Conservation (phyloP, 768 basidiomycete genomes). For the Lactifluus hygrophoroides region DNA sequence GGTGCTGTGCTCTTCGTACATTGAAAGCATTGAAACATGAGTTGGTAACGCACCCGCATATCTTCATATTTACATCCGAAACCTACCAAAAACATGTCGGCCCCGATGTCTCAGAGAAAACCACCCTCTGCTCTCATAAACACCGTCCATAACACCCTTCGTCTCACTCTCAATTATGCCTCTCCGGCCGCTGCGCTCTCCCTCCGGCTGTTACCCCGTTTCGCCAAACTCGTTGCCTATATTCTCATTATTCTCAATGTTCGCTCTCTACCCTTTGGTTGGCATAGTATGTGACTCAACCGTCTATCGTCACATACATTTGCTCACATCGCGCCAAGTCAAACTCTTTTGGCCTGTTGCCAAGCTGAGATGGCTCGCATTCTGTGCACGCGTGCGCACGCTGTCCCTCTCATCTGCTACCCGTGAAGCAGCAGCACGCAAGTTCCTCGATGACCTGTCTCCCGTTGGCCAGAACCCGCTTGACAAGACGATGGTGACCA, state of each 20-base stretch:
- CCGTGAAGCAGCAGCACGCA: background rate
- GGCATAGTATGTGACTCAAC: slow-evolving; percentile 16
- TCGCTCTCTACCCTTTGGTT: slow-evolving; percentile 17
- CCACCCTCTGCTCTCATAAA: background rate
- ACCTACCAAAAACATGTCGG: background rate
- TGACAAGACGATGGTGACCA: slow-evolving; percentile 12
- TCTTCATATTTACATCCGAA: background rate
- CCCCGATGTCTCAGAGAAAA: background rate
- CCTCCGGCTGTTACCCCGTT: slow-evolving; percentile 3
- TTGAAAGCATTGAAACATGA: too few species aligned
- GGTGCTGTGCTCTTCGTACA: too few species aligned
- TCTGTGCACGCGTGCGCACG: slow-evolving; percentile 2
- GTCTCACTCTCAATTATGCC: background rate
- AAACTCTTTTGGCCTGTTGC: slow-evolving; percentile 8
- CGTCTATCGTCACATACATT: background rate
- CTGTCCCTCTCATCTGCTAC: slow-evolving; percentile 2
- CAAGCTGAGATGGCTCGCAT: background rate
- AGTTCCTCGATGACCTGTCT: slow-evolving; percentile 15
- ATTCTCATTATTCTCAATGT: background rate
- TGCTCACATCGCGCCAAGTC: background rate
- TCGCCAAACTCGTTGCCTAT: slow-evolving; percentile 5
- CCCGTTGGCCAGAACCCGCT: slow-evolving; percentile 23
- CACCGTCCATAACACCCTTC: background rate
- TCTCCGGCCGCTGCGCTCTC: background rate
- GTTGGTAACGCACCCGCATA: too few species aligned